Evolutionary conservation across 176 grass and related monocot genomes (phyloP).

Genomic region (Saccharum officinarum): DNA sequence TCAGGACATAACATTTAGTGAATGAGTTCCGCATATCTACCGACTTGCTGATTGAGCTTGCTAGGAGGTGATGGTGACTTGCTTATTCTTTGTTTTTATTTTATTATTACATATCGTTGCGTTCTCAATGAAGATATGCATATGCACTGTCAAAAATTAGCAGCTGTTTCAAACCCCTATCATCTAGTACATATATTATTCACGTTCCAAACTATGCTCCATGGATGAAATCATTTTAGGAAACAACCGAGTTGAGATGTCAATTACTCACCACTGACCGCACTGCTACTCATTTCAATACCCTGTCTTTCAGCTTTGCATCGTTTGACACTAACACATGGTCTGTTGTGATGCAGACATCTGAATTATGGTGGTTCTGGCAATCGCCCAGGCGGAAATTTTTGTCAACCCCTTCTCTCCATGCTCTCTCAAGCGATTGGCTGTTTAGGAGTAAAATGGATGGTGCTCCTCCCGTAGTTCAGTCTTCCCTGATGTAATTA

Average conservation of each 20-base stretch:
- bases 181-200: background rate
- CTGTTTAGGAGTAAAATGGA: background rate
- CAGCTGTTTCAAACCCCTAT: background rate
- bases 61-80: conserved; percentile 35
- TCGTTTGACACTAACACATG: conserved; percentile 5
- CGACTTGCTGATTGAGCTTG: conserved; percentile 26
- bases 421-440: background rate
- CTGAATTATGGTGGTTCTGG: conserved; percentile 29
- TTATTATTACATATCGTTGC: background rate
- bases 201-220: background rate
- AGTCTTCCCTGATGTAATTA: conserved; percentile 38
- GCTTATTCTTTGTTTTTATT: conserved; percentile 15
- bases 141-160: background rate
- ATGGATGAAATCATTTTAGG: background rate
- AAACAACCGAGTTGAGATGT: background rate
- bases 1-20: conserved; percentile 48
- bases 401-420: conserved; percentile 20
- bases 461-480: background rate
- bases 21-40: conserved; percentile 36
- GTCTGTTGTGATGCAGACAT: background rate
- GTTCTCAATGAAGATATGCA: background rate
- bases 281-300: background rate
- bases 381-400: background rate
- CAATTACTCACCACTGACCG: background rate
- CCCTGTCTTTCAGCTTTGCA: background rate